Evolutionary conservation across 1,284 basidiomycete species (phyloP).

Genomic region (Heterobasidion occidentale): DNA sequence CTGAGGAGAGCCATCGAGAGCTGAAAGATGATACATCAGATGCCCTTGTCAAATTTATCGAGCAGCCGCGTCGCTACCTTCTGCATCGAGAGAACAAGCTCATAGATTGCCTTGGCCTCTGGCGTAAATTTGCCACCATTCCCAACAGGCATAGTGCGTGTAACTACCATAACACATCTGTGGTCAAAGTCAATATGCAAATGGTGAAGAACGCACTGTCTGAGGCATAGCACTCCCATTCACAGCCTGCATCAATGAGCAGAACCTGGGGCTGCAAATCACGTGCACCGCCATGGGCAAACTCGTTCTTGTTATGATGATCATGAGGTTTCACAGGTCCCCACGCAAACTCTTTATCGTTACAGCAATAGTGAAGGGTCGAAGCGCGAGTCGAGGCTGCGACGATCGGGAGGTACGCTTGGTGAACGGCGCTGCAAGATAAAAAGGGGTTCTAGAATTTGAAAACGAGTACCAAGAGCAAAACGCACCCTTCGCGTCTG

Average conservation of each 20-base stretch:
- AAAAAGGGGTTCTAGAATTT: neutral
- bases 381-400: slow-evolving; percentile 79
- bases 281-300: slow-evolving; percentile 32
- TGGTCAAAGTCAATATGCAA: neutral
- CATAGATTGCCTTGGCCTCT: slow-evolving; percentile 74
- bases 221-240: slow-evolving; percentile 77
- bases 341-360: slow-evolving; percentile 74
- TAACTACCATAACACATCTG: slow-evolving; percentile 31
- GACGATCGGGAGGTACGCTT: slow-evolving; percentile 87
- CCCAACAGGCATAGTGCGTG: slow-evolving; percentile 78
- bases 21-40: slow-evolving; percentile 23
- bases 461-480: neutral
- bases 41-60: no score
- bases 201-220: slow-evolving; percentile 42
- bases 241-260: slow-evolving; percentile 88
- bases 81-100: slow-evolving; percentile 85
- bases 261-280: slow-evolving; percentile 69
- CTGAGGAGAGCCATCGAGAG: slow-evolving; percentile 57
- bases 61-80: slow-evolving; percentile 34
- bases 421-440: slow-evolving; percentile 61
- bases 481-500: slow-evolving; percentile 68
- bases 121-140: slow-evolving; percentile 83
- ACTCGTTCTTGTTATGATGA: slow-evolving; percentile 40
- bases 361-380: slow-evolving; percentile 87
- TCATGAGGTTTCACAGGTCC: slow-evolving; percentile 57